phyloP scores from a whole-genome alignment of 805 yeast species.

The Ogataea minuta region DNA sequence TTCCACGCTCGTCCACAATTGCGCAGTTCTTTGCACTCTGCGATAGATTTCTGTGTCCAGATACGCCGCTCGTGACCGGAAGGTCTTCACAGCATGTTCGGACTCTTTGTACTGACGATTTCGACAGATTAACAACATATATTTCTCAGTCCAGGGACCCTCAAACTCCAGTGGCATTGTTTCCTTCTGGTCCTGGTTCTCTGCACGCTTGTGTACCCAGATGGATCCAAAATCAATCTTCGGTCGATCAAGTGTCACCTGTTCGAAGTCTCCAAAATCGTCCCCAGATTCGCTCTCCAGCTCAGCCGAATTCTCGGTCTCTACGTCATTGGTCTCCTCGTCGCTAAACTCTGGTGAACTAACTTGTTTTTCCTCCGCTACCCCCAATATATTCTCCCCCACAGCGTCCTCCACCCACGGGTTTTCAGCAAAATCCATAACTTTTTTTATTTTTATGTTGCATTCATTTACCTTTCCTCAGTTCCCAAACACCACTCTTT shows the following conservation, averaged over 20 bases:
- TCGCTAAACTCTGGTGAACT: too few species aligned
- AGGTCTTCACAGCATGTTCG: neutral
- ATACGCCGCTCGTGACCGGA: slow-evolving; percentile 6
- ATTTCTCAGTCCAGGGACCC: slow-evolving; percentile 4
- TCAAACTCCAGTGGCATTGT: neutral
- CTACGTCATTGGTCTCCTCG: too few species aligned
- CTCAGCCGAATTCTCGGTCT: neutral
- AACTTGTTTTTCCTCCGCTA: neutral
- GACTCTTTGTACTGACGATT: slow-evolving; percentile 1
- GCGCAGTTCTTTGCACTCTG: slow-evolving; percentile 13
- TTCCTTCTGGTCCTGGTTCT: neutral
- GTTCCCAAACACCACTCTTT: slow-evolving; percentile 19
- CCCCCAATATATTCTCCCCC: neutral
- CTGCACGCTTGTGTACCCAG: neutral
- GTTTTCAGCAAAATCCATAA: slow-evolving; percentile 12
- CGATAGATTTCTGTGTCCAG: slow-evolving; percentile 8
- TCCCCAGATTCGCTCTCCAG: neutral
- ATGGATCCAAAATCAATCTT: neutral
- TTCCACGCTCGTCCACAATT: slow-evolving; percentile 30
- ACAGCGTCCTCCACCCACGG: slow-evolving; percentile 7
- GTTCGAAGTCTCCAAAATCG: slow-evolving; percentile 1
- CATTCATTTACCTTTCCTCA: slow-evolving; percentile 18
- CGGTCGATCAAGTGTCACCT: slow-evolving; percentile 1
- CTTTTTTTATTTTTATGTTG: slow-evolving; percentile 10
- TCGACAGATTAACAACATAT: neutral